Percentiles rank a stretch among this genome's conserved stretches.
phyloP scores from a whole-genome alignment of 2,329 filamentous ascomycete species.

The Blastomyces gilchristii region DNA sequence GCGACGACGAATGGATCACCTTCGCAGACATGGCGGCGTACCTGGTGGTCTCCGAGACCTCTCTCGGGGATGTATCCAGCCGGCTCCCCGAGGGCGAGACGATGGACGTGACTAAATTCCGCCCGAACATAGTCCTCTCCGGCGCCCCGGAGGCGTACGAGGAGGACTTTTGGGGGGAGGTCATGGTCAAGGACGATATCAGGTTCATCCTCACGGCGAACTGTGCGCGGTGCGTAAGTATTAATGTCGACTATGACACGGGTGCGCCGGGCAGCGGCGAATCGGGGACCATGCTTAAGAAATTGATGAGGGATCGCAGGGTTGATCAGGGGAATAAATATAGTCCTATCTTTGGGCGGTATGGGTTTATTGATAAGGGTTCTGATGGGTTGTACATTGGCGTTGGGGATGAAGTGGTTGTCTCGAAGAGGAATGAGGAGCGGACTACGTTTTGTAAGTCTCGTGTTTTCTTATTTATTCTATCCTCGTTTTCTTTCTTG shows the following conservation, averaged over 20 bases:
- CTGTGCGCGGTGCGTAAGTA: slow-evolving; percentile 56
- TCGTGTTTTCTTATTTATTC: neutral
- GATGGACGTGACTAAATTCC: slow-evolving; percentile 59
- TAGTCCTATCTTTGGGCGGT: slow-evolving; percentile 62
- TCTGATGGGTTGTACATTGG: slow-evolving; percentile 33
- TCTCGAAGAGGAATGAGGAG: slow-evolving; percentile 42
- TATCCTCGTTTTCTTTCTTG: neutral
- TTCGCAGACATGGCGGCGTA: slow-evolving; percentile 70
- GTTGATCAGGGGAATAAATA: slow-evolving; percentile 60
- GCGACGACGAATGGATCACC: slow-evolving; percentile 45
- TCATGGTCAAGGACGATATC: slow-evolving; percentile 35
- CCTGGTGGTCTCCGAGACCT: slow-evolving; percentile 60
- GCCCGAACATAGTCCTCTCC: slow-evolving; percentile 61
- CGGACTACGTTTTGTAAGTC: slow-evolving; percentile 47
- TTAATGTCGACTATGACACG: slow-evolving; percentile 62
- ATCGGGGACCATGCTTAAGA: slow-evolving; percentile 54
- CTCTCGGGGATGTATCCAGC: slow-evolving; percentile 54
- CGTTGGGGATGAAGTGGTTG: slow-evolving; percentile 48
- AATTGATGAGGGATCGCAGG: slow-evolving; percentile 57
- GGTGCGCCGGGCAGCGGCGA: slow-evolving; percentile 50
- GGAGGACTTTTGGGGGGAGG: slow-evolving; percentile 62
- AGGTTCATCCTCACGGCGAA: slow-evolving; percentile 55
- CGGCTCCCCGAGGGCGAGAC: slow-evolving; percentile 42
- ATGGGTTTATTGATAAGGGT: slow-evolving; percentile 49
- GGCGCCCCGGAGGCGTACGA: slow-evolving; percentile 50